Evolutionary conservation across 768 basidiomycete species (phyloP).

Genomic region (Neoboletus magnificus): DNA sequence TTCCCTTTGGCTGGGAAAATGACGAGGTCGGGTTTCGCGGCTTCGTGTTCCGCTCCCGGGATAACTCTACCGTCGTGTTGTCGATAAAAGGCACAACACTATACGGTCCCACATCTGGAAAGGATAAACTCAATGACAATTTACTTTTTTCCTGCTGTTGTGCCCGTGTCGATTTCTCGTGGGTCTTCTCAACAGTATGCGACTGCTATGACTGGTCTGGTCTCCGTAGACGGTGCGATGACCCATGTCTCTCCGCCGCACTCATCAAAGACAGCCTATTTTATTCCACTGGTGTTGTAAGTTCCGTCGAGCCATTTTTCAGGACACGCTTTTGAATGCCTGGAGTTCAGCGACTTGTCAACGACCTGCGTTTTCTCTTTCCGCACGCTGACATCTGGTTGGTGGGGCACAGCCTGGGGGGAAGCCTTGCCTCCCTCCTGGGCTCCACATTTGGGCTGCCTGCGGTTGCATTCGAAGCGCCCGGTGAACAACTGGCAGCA

Average conservation of each 20-base stretch:
- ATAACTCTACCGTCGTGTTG: constrained; percentile 80
- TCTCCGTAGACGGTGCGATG: constrained; percentile 68
- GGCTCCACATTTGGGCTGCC: constrained; percentile 65
- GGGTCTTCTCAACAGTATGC: constrained; percentile 84
- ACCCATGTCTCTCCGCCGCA: constrained; percentile 77
- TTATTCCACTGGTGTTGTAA: constrained; percentile 82
- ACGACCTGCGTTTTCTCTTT: constrained; percentile 54
- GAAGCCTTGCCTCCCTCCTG: constrained; percentile 59
- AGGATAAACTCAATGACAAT: constrained; percentile 94
- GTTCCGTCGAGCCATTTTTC: constrained; percentile 25
- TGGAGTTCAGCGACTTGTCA: constrained; percentile 46
- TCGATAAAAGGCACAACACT: constrained; percentile 90
- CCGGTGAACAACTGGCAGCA: constrained; percentile 62
- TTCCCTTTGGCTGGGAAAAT: constrained; percentile 77
- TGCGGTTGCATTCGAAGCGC: constrained; percentile 61
- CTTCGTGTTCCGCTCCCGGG: constrained; percentile 77
- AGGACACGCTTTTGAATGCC: constrained; percentile 8
- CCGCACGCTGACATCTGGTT: constrained; percentile 62
- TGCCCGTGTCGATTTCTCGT: constrained; percentile 82
- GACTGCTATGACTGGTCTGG: constrained; percentile 62
- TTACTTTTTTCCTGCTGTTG: constrained; percentile 91
- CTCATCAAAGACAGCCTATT: constrained; percentile 89
- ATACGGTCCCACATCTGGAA: constrained; percentile 79
- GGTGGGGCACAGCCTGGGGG: constrained; percentile 60
- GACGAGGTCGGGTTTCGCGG: constrained; percentile 77